Base-by-base conservation (phyloP, 768 basidiomycete genomes). In the Hygrocybe punicea region DNA sequence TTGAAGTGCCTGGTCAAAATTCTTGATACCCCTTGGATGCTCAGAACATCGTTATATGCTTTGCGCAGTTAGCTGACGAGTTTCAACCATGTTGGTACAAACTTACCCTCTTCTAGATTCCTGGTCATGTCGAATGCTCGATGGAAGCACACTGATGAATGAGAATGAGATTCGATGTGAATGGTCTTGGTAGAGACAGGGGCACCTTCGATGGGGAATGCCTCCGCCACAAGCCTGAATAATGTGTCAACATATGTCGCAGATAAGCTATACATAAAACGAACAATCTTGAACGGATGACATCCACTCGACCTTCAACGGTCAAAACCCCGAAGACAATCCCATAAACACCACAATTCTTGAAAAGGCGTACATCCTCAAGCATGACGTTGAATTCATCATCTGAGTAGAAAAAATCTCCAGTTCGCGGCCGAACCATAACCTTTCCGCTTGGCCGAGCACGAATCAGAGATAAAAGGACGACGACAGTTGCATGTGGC, bases 401-500 rank as follows among this genome's bases (percentile, higher is more conserved):
- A 8, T 80, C 69, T 2, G 84, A 79, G 67, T 92, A 94, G 4
- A 85, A 65, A 67, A 94, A 93, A 67, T 91, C 89, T 0, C 92
- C 92, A 3, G 78, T 74, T 25, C 91, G 80, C 9, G 91, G 90
- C 35, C 91, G 82, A 56, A 93, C 76, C 89, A 94, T 91, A 21
- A 77, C 81, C 91, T 91, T 57, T 25, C 45, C 11, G 11, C 46
- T n/a, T 47, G 40, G 21, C 45, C 46, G 25, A 56, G 25, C 19
- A 33, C n/a, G n/a, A 35, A n/a, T 21, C 8, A 44, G 21, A 6
- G 40, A 44, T 4, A 19, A 16, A 29, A 8, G 4, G 29, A 29
- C 29, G 4, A 29, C 29, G 8, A 29, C 29, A 8, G 8, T 8
- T 29, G 8, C 29, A 29, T 29, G 8, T 8, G 29, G 36, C 53